phyloP scores from a whole-genome alignment of 2,329 filamentous ascomycete species.

The Leptoxyphium fumago region DNA sequence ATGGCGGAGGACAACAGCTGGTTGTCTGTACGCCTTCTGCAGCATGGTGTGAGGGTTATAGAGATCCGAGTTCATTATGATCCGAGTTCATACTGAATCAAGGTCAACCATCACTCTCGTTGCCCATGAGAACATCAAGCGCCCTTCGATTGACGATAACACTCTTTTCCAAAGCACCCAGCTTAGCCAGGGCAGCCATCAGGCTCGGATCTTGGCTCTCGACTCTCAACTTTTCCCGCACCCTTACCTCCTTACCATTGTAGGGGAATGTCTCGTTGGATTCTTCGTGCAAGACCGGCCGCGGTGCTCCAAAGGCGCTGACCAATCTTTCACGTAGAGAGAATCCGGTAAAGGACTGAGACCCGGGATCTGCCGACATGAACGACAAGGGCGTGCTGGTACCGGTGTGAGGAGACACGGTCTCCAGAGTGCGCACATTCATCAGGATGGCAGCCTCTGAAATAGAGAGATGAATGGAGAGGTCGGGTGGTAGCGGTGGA shows the following conservation, averaged over 20 bases:
- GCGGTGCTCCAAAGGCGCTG: constrained; percentile 28
- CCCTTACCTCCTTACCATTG: constrained; percentile 57
- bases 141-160: constrained; percentile 56
- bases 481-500: constrained; percentile 45
- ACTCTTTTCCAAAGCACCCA: constrained; percentile 61
- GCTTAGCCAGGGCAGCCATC: constrained; percentile 69
- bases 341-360: constrained; percentile 36
- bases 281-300: constrained; percentile 41
- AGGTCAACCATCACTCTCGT: constrained; percentile 27
- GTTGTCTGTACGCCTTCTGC: too few relatives aligned
- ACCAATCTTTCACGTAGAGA: constrained; percentile 42
- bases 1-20: too few relatives aligned
- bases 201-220: constrained; percentile 81
- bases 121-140: constrained; percentile 63
- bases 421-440: constrained; percentile 56
- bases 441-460: constrained; percentile 42
- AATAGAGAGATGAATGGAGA: constrained; percentile 55
- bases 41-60: too few relatives aligned
- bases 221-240: constrained; percentile 77
- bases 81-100: not conserved
- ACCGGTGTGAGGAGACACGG: constrained; percentile 17
- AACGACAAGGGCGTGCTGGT: constrained; percentile 19
- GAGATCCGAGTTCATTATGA: too few relatives aligned
- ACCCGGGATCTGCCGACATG: not conserved
- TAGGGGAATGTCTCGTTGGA: constrained; percentile 62